Evolutionary conservation across 371 early-diverging fungal genomes (phyloP).

Genomic region (Choanephora cucurbitarum): DNA sequence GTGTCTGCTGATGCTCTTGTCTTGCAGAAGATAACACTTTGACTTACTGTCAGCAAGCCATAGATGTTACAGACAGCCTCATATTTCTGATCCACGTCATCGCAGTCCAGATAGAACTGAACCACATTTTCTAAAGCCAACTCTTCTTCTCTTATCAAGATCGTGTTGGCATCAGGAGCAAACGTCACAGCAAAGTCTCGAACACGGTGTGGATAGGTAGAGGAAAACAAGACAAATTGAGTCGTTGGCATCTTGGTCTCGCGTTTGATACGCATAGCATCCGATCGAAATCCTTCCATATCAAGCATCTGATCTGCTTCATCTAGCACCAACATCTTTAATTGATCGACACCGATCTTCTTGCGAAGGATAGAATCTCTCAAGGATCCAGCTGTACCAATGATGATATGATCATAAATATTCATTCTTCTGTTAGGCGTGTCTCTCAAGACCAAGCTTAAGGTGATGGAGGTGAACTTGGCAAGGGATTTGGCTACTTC

Average conservation of each 20-base stretch:
- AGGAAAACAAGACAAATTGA: conserved; percentile 95
- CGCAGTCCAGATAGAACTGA: conserved; percentile 97
- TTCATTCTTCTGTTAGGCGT: too few relatives aligned
- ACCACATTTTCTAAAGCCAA: conserved; percentile 97
- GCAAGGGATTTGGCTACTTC: conserved; percentile 88
- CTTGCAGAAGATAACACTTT: conserved; percentile 97
- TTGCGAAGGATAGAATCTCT: conserved; percentile 67
- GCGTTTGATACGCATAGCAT: conserved; percentile 80
- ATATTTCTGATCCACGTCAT: conserved; percentile 77
- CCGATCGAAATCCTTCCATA: conserved; percentile 86
- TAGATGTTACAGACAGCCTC: conserved; percentile 89
- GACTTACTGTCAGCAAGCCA: conserved; percentile 91
- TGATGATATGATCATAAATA: conserved; percentile 79
- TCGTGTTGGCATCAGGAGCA: conserved; percentile 86
- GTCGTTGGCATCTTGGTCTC: conserved; percentile 59
- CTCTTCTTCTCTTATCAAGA: conserved; percentile 87
- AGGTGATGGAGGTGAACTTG: conserved; percentile 77
- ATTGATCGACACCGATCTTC: conserved; percentile 53
- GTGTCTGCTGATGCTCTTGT: conserved; percentile 79
- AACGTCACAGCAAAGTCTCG: conserved; percentile 79
- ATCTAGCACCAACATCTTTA: conserved; percentile 87
- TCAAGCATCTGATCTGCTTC: conserved; percentile 97
- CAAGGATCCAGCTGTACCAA: conserved; percentile 98
- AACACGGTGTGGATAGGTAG: conserved; percentile 92
- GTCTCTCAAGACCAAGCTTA: conserved; percentile 39